Evolutionary conservation across 2,329 filamentous ascomycete genomes (phyloP), one percentile per base, ranked within the genome.

Genomic region (Raffaelea ambrosiae): DNA sequence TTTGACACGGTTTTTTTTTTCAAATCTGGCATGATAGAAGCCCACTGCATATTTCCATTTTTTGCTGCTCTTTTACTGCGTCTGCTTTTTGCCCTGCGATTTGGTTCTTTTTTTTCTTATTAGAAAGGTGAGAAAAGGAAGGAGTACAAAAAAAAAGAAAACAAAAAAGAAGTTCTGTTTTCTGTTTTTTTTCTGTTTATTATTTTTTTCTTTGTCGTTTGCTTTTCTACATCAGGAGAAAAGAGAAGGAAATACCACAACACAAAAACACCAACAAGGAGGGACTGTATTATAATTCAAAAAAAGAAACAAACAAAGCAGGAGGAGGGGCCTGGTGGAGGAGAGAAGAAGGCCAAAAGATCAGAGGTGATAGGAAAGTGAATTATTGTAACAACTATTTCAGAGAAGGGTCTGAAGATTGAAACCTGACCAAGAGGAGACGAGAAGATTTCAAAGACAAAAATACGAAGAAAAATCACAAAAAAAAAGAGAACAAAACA

Each of bases 241-340:
- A 29, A 13, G 26, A 13, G 26, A 13, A 29, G 26, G 26, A 29
- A 29, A 29, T 29, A 29, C 23, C 14, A 41, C 10, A 43, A 42
- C 43, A 31, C 21, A 41, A 47, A 49, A 44, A 42, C 26, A 29
- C n/a, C n/a, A n/a, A n/a, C n/a, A n/a, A n/a, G n/a, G n/a, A 29
- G 26, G 26, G 35, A 38, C 8, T 38, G 35, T 38, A 38, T 14
- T n/a, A 38, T 38, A 10, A 38, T 38, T 8, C 7, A 38, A 38
- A 38, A 9, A 38, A 38, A 19, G 16, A 38, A 14, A 38, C 35
- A 5, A 38, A 14, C 35, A 19, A n/a, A 38, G 35, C 31, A 16
- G n/a, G n/a, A n/a, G n/a, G n/a, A n/a, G n/a, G n/a, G n/a, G n/a
- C n/a, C n/a, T n/a, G n/a, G n/a, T n/a, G n/a, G n/a, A n/a, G n/a